Base-by-base conservation (phyloP, 495 filamentous ascomycete genomes). In the Sabuloglossum arenarium region DNA sequence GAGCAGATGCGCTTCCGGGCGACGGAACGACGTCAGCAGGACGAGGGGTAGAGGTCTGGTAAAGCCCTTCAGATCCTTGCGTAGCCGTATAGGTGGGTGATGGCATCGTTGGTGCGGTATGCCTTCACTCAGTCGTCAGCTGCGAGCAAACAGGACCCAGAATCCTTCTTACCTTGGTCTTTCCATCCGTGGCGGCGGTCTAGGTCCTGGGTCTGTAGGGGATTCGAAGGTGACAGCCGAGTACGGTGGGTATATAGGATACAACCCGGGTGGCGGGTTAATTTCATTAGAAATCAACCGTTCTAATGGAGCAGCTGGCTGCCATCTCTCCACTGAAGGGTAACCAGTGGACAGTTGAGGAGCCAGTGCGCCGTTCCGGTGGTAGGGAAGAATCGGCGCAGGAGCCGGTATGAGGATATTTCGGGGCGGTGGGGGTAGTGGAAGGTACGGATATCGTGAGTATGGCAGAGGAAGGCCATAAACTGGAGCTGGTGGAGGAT, bases 401-500 rank as follows among this genome's bases (percentile, higher is more conserved):
- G 65, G 45, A 29, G 6, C 1, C 16, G 47, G 23, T 51, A 51
- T 29, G 24, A 23, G 6, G 28, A 8, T 51, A 11, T 29, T 27
- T 11, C 24, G 47, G 6, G 47, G 47, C 28, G 47, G 49, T 57
- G 34, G 60, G 45, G 37, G 60, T 57, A 19, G 58, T 59, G 56
- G 60, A 54, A 49, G 59, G 16, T 62, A 61, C 19, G 58, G 29
- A 21, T 55, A 58, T 37, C 59, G 58, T 59, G 65, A 62, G 34
- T 61, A 56, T 23, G 66, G 56, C 8, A 63, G 65, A 49, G 58
- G 59, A 10, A 67, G 65, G 25, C 55, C 58, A 28, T 59, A 53
- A 9, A 60, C 58, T 34, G 60, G 62, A 21, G 63, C 62, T 21
- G 63, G 57, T 8, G 62, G 63, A n/a, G 59, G 61, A 56, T 63